Percentiles rank a stretch among this genome's conserved stretches.
Evolutionary conservation across 164 flowering plant genomes (phyloP).

Genomic region (Aristolochia californica): DNA sequence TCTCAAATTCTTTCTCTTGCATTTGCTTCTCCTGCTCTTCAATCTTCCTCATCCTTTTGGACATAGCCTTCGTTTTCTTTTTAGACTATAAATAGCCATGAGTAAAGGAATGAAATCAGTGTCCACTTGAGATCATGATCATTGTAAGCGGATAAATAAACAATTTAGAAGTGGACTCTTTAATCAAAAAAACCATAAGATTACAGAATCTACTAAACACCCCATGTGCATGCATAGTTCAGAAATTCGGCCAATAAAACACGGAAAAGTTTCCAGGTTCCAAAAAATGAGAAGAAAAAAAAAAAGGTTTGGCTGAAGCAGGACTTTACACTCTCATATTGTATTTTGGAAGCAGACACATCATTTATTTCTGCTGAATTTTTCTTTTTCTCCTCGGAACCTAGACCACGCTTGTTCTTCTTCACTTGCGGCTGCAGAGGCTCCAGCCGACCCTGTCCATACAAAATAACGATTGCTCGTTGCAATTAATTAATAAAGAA

Average conservation of each 20-base stretch:
- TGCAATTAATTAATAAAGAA: neutral
- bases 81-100: constrained; percentile 24
- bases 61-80: constrained; percentile 33
- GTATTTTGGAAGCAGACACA: constrained; percentile 6
- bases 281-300: no score
- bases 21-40: constrained; percentile 42
- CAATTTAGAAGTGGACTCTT: neutral
- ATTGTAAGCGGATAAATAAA: neutral
- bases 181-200: no score
- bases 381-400: constrained; percentile 51
- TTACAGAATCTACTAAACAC: no score
- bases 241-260: no score
- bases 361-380: constrained; percentile 8
- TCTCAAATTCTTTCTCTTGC: constrained; percentile 68
- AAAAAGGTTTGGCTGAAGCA: no score
- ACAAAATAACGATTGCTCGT: neutral
- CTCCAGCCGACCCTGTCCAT: constrained; percentile 67
- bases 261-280: no score
- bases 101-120: constrained; percentile 1
- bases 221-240: no score
- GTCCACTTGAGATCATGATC: no score
- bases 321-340: constrained; percentile 21
- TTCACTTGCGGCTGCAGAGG: constrained; percentile 53
- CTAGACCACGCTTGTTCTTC: constrained; percentile 70
- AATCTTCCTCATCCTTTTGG: constrained; percentile 63